These are phyloP conservation scores for Mortierella sp. DNA, from an alignment of 371 early-diverging fungal genomes.

Conservation along the genomic window DNA sequence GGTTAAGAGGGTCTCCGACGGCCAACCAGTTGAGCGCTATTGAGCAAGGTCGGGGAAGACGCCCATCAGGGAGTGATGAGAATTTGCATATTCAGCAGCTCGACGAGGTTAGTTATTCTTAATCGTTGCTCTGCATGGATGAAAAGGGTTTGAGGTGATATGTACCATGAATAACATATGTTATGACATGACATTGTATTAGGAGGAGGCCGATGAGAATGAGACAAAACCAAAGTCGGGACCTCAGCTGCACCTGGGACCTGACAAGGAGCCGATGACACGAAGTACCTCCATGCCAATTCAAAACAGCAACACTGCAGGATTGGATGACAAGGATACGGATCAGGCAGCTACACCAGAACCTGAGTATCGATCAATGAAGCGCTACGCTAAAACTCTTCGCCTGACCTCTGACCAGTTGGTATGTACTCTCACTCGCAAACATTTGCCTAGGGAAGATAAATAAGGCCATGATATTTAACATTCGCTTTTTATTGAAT, in stretches of 20 bases:
- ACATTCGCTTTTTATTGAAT: neutral
- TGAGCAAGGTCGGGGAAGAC: conserved; percentile 11
- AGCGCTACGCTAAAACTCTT: conserved; percentile 89
- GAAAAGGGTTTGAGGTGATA: neutral
- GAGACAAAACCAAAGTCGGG: neutral
- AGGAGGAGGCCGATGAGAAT: conserved; percentile 1
- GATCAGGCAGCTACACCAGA: conserved; percentile 14
- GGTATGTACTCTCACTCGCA: conserved; percentile 30
- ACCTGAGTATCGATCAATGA: conserved; percentile 31
- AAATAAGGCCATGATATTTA: neutral
- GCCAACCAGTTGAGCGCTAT: conserved; percentile 1
- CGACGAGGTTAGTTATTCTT: neutral
- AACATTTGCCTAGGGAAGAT: too few relatives aligned
- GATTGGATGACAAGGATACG: conserved; percentile 12
- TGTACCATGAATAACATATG: too few relatives aligned
- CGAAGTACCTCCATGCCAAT: conserved; percentile 38
- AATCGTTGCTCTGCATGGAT: neutral
- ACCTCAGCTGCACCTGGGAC: too few relatives aligned
- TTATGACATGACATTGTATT: neutral
- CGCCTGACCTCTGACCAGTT: conserved; percentile 95
- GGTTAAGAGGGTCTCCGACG: conserved; percentile 42
- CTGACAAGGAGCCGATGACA: conserved; percentile 12
- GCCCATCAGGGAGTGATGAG: neutral
- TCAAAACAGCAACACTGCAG: conserved; percentile 8
- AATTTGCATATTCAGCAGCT: neutral